phyloP scores from a whole-genome alignment of 345 rosid genomes.

The Populus pruinosa region DNA sequence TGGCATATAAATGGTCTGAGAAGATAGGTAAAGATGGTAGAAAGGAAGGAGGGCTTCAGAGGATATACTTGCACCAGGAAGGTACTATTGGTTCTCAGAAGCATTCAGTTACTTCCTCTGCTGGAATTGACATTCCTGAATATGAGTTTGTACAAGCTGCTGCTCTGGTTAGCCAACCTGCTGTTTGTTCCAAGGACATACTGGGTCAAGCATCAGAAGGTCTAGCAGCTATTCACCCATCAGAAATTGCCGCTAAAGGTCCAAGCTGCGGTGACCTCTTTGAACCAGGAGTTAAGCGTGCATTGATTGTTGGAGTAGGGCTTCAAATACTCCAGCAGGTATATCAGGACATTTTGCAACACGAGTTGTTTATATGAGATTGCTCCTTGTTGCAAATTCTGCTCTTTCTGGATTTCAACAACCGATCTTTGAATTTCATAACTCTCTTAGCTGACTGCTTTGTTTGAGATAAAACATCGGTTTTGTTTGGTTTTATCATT shows the following conservation, averaged over 20 bases:
- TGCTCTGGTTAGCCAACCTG: conserved; percentile 37
- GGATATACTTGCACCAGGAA: conserved; percentile 39
- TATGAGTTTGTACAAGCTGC: conserved; percentile 32
- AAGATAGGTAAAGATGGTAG: conserved; percentile 24
- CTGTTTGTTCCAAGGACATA: conserved; percentile 11
- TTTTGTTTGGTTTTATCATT: too few species aligned
- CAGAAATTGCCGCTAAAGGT: conserved; percentile 12
- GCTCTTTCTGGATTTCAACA: too few species aligned
- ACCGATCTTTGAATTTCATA: too few species aligned
- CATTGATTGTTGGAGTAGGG: conserved; percentile 40
- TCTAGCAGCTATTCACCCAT: not conserved
- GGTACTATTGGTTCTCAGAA: conserved; percentile 14
- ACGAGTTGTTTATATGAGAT: not conserved
- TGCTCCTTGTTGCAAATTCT: not conserved
- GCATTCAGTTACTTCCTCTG: conserved; percentile 27
- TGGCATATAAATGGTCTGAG: conserved; percentile 36
- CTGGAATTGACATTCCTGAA: conserved; percentile 10
- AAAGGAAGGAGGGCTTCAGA: conserved; percentile 32
- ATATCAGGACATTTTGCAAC: not conserved
- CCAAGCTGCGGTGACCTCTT: conserved; percentile 22
- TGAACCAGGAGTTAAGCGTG: conserved; percentile 45
- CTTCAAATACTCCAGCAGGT: conserved; percentile 45
- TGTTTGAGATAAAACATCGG: too few species aligned
- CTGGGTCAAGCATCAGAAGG: conserved; percentile 7
- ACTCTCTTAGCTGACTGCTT: too few species aligned